A percentile compares a stretch with the other conserved stretches of the same genome.
phyloP scores from a whole-genome alignment of 2,329 filamentous ascomycete genomes.

The Aspergillus pseudoglaucus region DNA sequence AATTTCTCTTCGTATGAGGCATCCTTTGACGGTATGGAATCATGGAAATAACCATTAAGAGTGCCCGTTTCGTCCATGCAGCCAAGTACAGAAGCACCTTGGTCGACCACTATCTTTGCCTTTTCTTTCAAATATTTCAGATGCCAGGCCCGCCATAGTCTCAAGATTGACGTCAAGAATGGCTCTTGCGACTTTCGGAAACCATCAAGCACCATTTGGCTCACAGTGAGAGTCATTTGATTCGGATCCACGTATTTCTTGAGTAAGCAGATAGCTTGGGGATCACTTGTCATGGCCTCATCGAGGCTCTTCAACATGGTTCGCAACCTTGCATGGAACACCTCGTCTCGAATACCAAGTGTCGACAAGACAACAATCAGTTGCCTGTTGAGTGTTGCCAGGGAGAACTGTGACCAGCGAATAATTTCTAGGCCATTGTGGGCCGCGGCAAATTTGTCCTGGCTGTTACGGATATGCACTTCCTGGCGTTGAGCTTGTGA shows the following conservation, averaged over 20 bases:
- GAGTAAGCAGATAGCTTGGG: constrained; percentile 61
- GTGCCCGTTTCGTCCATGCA: constrained; percentile 78
- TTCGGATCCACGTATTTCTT: constrained; percentile 78
- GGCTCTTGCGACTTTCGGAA: constrained; percentile 73
- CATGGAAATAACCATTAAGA: constrained; percentile 63
- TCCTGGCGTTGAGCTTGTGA: constrained; percentile 60
- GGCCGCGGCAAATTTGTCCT: constrained; percentile 73
- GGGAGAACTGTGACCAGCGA: constrained; percentile 66
- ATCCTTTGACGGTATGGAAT: constrained; percentile 30
- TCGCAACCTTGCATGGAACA: constrained; percentile 63
- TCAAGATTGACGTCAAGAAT: constrained; percentile 71
- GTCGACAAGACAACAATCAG: constrained; percentile 77
- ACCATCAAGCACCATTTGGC: constrained; percentile 68
- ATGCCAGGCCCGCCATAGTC: constrained; percentile 82
- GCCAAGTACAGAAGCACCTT: constrained; percentile 82
- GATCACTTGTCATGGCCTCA: constrained; percentile 59
- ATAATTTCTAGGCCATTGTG: constrained; percentile 79
- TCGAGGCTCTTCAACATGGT: constrained; percentile 64
- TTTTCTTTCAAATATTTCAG: constrained; percentile 90
- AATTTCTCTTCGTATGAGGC: constrained; percentile 38
- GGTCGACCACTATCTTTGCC: constrained; percentile 70
- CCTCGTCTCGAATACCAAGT: constrained; percentile 61
- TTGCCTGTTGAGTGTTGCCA: constrained; percentile 81
- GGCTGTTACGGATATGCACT: constrained; percentile 73
- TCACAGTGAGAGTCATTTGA: constrained; percentile 66